Base-by-base conservation (phyloP, 345 rosid species). In the Aurinia saxatilis region DNA sequence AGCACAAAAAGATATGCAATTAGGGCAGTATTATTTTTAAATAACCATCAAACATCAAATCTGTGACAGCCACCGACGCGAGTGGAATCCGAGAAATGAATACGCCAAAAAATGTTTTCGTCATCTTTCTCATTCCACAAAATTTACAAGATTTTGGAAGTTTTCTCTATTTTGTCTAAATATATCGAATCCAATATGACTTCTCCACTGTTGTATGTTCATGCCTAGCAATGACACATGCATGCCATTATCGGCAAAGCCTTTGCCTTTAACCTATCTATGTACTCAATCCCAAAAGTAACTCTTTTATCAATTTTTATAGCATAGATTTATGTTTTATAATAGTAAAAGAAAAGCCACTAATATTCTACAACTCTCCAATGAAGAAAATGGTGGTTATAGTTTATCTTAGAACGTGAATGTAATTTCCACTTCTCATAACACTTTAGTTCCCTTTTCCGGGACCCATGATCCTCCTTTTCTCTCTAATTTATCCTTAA, bases 1-100 rank as follows among this genome's bases (percentile, higher is more conserved):
- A 34, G 70, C 63, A 36, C 40, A 46, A 36, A 60, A 55, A 36
- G 25, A 2, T 8, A 55, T 66, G 63, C 48, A 23, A 35, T 17
- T 54, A 14, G 18, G 13, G 44, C 13, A 36, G 62, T 23, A 11
- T 5, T 50, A 52, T 33, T 45, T 44, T 15, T n/a, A 35, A 34
- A 55, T 46, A 46, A 4, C 2, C 19, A 56, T 66, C 39, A 36
- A 29, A 23, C 46, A 54, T 44, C 70, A 66, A 56, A 35, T 37
- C 31, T 44, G 55, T 35, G 55, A 55, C 39, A 45, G 49, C 33
- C 63, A 66, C 71, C 48, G 56, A 66, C 71, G 56, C 55, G 29
- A 46, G 37, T 44, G 62, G 71, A 56, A 66, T 46, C 63, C 63
- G 37, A 55, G 63, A 46, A 61, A 55, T 16, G 31, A 57, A 48